phyloP scores from a whole-genome alignment of 2,329 filamentous ascomycete species.

The Coniochaeta ligniaria region DNA sequence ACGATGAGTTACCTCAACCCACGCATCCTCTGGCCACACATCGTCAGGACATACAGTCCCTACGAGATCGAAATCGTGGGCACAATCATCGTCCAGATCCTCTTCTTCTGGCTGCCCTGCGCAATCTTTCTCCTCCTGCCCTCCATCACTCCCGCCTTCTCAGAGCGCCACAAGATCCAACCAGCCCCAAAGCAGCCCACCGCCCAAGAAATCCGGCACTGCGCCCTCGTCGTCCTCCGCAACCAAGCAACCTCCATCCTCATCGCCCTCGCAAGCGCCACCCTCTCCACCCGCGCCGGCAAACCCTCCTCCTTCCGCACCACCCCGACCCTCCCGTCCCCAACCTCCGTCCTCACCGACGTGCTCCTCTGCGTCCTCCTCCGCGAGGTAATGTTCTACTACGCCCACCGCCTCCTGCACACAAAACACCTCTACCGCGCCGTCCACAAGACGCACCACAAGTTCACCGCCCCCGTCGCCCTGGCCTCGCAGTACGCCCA shows the following conservation, averaged over 20 bases:
- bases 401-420: slow-evolving; percentile 46
- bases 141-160: slow-evolving; percentile 35
- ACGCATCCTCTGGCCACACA: slow-evolving; percentile 10
- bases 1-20: background rate
- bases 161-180: slow-evolving; percentile 46
- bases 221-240: slow-evolving; percentile 32
- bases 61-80: slow-evolving; percentile 31
- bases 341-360: slow-evolving; percentile 28
- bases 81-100: slow-evolving; percentile 27
- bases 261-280: slow-evolving; percentile 19
- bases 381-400: slow-evolving; percentile 49
- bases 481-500: slow-evolving; percentile 50
- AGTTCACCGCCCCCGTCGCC: slow-evolving; percentile 47
- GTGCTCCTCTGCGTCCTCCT: slow-evolving; percentile 30
- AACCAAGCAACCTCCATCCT: slow-evolving; percentile 37
- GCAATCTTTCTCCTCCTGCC: slow-evolving; percentile 35
- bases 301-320: slow-evolving; percentile 29
- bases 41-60: slow-evolving; percentile 12
- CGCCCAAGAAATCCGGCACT: slow-evolving; percentile 32
- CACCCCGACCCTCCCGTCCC: slow-evolving; percentile 25
- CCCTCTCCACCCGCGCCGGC: slow-evolving; percentile 7
- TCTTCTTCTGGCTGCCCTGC: slow-evolving; percentile 40
- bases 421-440: slow-evolving; percentile 35
- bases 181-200: slow-evolving; percentile 42
- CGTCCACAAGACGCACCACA: slow-evolving; percentile 50